These are phyloP conservation scores for Starmera dryadoides DNA, from an alignment of 805 yeast species.

Conservation along the genomic window DNA sequence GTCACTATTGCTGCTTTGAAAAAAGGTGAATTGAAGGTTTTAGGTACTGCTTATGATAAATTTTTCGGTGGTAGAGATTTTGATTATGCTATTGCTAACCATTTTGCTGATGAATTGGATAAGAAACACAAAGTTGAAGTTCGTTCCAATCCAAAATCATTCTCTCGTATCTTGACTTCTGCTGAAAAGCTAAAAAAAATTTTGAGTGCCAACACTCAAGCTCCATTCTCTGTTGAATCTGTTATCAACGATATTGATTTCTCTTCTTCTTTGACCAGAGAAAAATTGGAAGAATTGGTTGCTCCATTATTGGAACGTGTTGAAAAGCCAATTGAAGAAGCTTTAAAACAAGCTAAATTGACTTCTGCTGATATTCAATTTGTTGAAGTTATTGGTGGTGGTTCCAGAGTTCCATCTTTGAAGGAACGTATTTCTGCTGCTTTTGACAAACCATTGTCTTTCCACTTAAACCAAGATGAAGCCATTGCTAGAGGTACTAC, in stretches of 20 bases:
- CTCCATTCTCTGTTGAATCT: slow-evolving; percentile 93
- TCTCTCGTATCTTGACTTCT: slow-evolving; percentile 84
- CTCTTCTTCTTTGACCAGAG: slow-evolving; percentile 81
- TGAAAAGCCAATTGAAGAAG: slow-evolving; percentile 69
- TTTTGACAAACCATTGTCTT: slow-evolving; percentile 80
- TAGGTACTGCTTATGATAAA: slow-evolving; percentile 90
- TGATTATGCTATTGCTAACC: slow-evolving; percentile 89
- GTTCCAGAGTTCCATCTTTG: slow-evolving; percentile 93
- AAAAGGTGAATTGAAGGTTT: slow-evolving; percentile 91
- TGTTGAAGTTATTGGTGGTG: slow-evolving; percentile 96
- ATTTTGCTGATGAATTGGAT: slow-evolving; percentile 89
- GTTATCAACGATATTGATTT: slow-evolving; percentile 97
- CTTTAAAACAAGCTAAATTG: slow-evolving; percentile 75
- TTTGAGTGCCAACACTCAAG: slow-evolving; percentile 88
- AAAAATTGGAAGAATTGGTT: slow-evolving; percentile 86
- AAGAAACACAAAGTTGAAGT: slow-evolving; percentile 91
- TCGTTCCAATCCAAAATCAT: slow-evolving; percentile 88
- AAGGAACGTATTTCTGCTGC: slow-evolving; percentile 74
- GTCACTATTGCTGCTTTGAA: slow-evolving; percentile 86
- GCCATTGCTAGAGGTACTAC: slow-evolving; percentile 99
- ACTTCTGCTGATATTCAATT: slow-evolving; percentile 72
- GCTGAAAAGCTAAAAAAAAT: slow-evolving; percentile 94
- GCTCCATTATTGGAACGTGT: slow-evolving; percentile 75
- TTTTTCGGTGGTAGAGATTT: slow-evolving; percentile 98
- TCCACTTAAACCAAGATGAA: slow-evolving; percentile 98